Percentiles rank a stretch among this genome's conserved stretches.
These are phyloP conservation scores for Vitis rotundifolia DNA, from an alignment of 164 flowering plant genomes.

Conservation along the genomic window DNA sequence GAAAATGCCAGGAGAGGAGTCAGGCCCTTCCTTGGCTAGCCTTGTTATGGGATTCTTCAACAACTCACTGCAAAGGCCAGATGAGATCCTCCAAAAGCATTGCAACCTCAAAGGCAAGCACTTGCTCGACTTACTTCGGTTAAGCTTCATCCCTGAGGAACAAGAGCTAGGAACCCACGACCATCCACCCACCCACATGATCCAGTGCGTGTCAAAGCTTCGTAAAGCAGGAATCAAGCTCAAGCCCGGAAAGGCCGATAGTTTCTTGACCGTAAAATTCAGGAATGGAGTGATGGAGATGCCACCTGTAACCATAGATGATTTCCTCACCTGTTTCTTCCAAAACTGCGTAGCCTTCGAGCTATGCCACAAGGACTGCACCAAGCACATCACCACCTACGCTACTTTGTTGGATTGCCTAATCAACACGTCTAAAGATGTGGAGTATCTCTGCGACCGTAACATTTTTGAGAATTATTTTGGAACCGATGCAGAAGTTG, in stretches of 20 bases:
- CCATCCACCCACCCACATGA: conserved; percentile 22
- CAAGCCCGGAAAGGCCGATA: conserved; percentile 7
- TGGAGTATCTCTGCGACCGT: conserved; percentile 39
- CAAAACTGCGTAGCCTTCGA: conserved; percentile 51
- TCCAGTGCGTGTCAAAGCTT: conserved; percentile 46
- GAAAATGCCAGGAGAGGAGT: neutral
- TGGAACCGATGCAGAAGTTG: conserved; percentile 43
- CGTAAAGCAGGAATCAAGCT: conserved; percentile 47
- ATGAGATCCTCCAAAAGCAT: conserved; percentile 14
- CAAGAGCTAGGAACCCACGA: conserved; percentile 1
- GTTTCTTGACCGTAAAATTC: conserved; percentile 41
- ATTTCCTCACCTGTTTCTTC: conserved; percentile 49
- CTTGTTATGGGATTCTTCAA: conserved; percentile 47
- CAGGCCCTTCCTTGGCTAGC: conserved; percentile 6
- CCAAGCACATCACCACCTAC: conserved; percentile 47
- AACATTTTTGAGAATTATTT: conserved; percentile 48
- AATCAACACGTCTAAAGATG: conserved; percentile 42
- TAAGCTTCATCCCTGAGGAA: conserved; percentile 31
- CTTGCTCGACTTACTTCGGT: conserved; percentile 50
- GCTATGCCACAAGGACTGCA: conserved; percentile 37
- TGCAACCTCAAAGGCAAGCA: conserved; percentile 24
- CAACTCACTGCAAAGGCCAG: conserved; percentile 26
- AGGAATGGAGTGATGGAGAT: conserved; percentile 42
- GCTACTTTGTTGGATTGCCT: conserved; percentile 45
- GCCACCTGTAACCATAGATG: conserved; percentile 48